Conservation (phyloP, 2,329 filamentous ascomycete genomes). For the Aspergillus persii region DNA sequence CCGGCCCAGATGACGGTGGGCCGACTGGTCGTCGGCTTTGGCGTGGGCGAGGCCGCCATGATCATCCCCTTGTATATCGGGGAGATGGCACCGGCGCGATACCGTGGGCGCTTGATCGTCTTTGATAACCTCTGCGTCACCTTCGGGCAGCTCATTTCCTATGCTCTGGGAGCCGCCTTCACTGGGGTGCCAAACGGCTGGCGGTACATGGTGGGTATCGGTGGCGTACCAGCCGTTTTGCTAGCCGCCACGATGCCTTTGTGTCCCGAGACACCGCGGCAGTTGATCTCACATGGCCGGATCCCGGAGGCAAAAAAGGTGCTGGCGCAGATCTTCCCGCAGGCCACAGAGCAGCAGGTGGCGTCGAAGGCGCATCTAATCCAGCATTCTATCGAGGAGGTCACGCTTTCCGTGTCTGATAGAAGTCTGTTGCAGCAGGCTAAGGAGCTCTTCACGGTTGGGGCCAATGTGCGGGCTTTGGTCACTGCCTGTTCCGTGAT, state of each 20-base stretch:
- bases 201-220: slow-evolving; percentile 52
- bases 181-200: slow-evolving; percentile 45
- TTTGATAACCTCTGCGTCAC: slow-evolving; percentile 50
- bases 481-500: slow-evolving; percentile 50
- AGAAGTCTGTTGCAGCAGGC: slow-evolving; percentile 44
- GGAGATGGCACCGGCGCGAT: slow-evolving; percentile 51
- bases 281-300: slow-evolving; percentile 20
- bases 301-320: slow-evolving; percentile 31
- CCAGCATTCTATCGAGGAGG: slow-evolving; percentile 42
- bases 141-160: slow-evolving; percentile 42
- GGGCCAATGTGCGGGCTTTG: slow-evolving; percentile 38
- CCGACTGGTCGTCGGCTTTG: slow-evolving; percentile 49
- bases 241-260: slow-evolving; percentile 46
- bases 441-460: slow-evolving; percentile 47
- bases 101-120: slow-evolving; percentile 40
- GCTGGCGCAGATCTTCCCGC: slow-evolving; percentile 28
- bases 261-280: slow-evolving; percentile 37
- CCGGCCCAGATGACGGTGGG: slow-evolving; percentile 47
- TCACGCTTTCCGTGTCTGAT: slow-evolving; percentile 32
- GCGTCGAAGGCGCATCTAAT: slow-evolving; percentile 45
- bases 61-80: slow-evolving; percentile 49
- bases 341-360: slow-evolving; percentile 42
- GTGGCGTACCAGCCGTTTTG: slow-evolving; percentile 48
- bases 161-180: slow-evolving; percentile 44
- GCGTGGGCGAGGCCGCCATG: slow-evolving; percentile 51